phyloP scores from a whole-genome alignment of 768 basidiomycete species.

The Lentinula aciculospora region DNA sequence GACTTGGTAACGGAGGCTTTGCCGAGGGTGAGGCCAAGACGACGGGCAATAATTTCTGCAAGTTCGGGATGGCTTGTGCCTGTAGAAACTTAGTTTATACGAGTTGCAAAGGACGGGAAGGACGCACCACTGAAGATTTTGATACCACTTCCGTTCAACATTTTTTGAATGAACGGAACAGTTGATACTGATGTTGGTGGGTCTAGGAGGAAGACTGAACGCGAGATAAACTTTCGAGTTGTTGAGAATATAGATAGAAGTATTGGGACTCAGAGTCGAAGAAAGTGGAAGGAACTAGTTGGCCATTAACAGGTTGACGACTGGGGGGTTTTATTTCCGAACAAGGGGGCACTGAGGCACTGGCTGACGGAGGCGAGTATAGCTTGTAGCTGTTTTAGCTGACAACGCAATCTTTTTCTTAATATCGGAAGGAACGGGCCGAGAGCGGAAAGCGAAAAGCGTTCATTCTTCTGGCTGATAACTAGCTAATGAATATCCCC shows the following conservation, averaged over 20 bases:
- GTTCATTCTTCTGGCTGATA: no score
- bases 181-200: background rate
- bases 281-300: background rate
- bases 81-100: slow-evolving; percentile 20
- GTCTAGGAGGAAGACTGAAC: background rate
- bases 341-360: background rate
- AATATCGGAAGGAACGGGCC: background rate
- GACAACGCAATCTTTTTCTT: background rate
- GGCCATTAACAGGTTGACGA: background rate
- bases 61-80: slow-evolving; percentile 95
- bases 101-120: slow-evolving; percentile 7
- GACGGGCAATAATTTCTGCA: slow-evolving; percentile 87
- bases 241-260: background rate
- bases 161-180: slow-evolving; percentile 11
- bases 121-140: slow-evolving; percentile 50
- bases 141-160: slow-evolving; percentile 54
- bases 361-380: background rate
- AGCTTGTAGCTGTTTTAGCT: background rate
- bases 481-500: no score
- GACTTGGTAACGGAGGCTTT: slow-evolving; percentile 85
- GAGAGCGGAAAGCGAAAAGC: background rate
- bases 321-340: background rate
- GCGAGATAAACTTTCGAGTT: no score
- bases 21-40: slow-evolving; percentile 85
- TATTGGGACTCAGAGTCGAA: background rate